phyloP scores from a whole-genome alignment of 2,329 filamentous ascomycete species.

The Epichloe brachyelytri region DNA sequence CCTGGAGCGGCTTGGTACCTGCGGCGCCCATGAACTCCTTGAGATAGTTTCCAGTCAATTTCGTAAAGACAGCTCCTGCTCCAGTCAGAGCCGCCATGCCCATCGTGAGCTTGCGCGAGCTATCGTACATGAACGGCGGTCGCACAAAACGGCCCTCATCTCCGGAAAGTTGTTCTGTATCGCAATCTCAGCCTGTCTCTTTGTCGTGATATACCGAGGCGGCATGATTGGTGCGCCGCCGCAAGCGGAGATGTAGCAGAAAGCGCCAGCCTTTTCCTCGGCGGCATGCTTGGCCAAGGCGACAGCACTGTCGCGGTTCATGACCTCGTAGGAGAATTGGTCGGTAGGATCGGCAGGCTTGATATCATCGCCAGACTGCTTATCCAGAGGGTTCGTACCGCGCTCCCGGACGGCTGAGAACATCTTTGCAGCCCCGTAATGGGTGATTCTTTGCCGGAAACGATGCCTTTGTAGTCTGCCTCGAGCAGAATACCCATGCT shows the following conservation, averaged over 20 bases:
- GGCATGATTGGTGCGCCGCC: conserved; percentile 78
- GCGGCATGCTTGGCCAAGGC: conserved; percentile 67
- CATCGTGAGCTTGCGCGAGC: conserved; percentile 66
- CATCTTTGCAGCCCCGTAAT: conserved; percentile 62
- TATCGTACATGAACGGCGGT: conserved; percentile 82
- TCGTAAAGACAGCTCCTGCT: conserved; percentile 64
- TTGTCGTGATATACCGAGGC: conserved; percentile 75
- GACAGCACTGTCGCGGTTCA: conserved; percentile 88
- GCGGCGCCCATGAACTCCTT: conserved; percentile 68
- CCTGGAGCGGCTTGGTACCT: conserved; percentile 76
- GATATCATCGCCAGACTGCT: conserved; percentile 45
- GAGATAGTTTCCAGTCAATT: conserved; percentile 61
- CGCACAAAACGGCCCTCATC: conserved; percentile 68
- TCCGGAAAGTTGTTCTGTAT: conserved; percentile 60
- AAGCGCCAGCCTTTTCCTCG: conserved; percentile 50
- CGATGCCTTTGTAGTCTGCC: conserved; percentile 90
- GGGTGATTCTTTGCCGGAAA: conserved; percentile 75
- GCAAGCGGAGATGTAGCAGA: conserved; percentile 82
- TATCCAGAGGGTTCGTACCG: conserved; percentile 57
- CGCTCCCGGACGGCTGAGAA: conserved; percentile 56
- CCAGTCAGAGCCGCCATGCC: conserved; percentile 70
- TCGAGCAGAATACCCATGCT: conserved; percentile 93
- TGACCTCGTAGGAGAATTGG: conserved; percentile 87
- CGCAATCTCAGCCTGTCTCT: conserved; percentile 73
- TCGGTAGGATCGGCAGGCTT: conserved; percentile 53